These are phyloP conservation scores for Alnus glutinosa DNA, from an alignment of 306 rosid species.

Conservation along the genomic window DNA sequence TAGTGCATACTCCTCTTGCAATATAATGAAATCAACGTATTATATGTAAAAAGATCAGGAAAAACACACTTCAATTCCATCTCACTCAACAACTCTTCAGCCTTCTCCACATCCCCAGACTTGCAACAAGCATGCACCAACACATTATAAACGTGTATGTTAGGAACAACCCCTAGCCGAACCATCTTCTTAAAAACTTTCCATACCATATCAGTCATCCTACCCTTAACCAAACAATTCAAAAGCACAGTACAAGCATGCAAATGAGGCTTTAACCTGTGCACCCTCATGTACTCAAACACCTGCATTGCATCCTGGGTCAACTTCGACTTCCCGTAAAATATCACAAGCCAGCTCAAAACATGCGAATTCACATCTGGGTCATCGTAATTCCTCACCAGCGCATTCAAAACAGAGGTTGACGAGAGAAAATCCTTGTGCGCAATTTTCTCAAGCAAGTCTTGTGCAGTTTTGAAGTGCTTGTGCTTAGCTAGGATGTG, in stretches of 20 bases:
- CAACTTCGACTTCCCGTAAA: constrained; percentile 59
- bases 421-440: constrained; percentile 64
- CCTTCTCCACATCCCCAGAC: constrained; percentile 72
- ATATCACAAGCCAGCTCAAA: constrained; percentile 84
- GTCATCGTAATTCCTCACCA: constrained; percentile 49
- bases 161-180: constrained; percentile 55
- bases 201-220: constrained; percentile 69
- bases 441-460: constrained; percentile 69
- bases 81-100: constrained; percentile 58
- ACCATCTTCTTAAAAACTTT: constrained; percentile 63
- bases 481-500: constrained; percentile 57
- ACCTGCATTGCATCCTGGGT: constrained; percentile 74
- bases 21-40: constrained; percentile 78
- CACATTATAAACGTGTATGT: constrained; percentile 71
- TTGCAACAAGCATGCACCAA: constrained; percentile 81
- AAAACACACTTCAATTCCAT: constrained; percentile 62
- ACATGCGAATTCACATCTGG: constrained; percentile 69
- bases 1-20: constrained; percentile 76
- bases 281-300: constrained; percentile 68
- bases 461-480: constrained; percentile 64
- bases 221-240: constrained; percentile 67
- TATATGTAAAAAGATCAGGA: constrained; percentile 82
- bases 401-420: constrained; percentile 64
- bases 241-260: constrained; percentile 87
- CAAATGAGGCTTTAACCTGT: constrained; percentile 55